A percentile compares a stretch with the other conserved stretches of the same genome.
Evolutionary conservation across 2,329 filamentous ascomycete species (phyloP).

Genomic region (Tricladium varicosporioides): DNA sequence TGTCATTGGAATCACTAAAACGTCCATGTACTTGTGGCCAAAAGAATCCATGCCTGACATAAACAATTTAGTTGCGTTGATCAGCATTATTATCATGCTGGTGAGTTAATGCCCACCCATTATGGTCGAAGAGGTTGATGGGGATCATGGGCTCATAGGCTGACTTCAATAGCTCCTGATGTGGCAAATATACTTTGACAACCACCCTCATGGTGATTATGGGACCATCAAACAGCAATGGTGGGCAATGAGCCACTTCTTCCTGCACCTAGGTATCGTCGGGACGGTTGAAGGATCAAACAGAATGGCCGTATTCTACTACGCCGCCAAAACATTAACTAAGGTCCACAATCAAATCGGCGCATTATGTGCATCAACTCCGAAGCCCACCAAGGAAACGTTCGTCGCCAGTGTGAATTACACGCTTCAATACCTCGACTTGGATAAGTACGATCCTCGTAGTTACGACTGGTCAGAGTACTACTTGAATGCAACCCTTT

Average conservation of each 20-base stretch:
- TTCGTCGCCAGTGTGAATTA: constrained; percentile 3
- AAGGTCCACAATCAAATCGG: neutral
- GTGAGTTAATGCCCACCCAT: neutral
- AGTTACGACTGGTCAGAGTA: constrained; percentile 1
- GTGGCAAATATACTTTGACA: constrained; percentile 57
- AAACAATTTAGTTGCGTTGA: constrained; percentile 19
- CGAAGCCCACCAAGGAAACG: neutral
- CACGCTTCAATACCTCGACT: constrained; percentile 3
- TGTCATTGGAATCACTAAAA: constrained; percentile 53
- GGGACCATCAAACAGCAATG: constrained; percentile 52
- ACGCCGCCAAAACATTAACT: neutral
- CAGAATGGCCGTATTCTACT: constrained; percentile 9
- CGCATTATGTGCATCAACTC: neutral
- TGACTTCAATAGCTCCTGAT: constrained; percentile 36
- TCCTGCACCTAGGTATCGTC: constrained; percentile 52
- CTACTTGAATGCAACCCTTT: neutral
- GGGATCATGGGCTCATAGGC: too few species aligned
- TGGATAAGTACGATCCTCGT: constrained; percentile 4
- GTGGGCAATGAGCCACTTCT: constrained; percentile 50
- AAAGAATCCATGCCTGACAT: constrained; percentile 7
- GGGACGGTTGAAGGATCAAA: constrained; percentile 50
- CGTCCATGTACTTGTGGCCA: constrained; percentile 25
- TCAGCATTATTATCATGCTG: constrained; percentile 32
- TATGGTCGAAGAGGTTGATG: neutral
- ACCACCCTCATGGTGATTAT: constrained; percentile 48